Base-by-base conservation (phyloP, 2,329 filamentous ascomycete species). In the Didymellaceae sp. region DNA sequence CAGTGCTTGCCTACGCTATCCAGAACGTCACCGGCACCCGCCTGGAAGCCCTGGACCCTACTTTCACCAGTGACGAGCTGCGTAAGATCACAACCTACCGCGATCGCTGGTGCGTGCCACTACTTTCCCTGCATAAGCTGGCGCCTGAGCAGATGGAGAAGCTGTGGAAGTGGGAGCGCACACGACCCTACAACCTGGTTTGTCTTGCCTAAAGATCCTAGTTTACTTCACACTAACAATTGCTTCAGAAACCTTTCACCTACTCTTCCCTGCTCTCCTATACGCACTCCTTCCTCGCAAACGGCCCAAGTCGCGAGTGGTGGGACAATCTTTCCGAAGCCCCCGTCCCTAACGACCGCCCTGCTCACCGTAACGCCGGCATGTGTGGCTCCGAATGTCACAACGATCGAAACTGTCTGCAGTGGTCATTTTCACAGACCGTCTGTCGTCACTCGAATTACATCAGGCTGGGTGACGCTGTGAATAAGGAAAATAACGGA, bases 91-190 rank as follows among this genome's bases (percentile, higher is more conserved):
- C 69, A 14, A 76, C 72, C 30, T 70, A 68, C 21, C 52, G 63
- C 7, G 70, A 68, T 24, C 62, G 75, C 21, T 79, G 77, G 76
- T 79, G 77, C 49, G 58, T 70, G 10, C 74, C 76, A 7, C 68
- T 75, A 21, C 59, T 79, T 6, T 74, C 72, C 6, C 63, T 74
- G 43, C 74, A 76, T 47, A 65, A 70, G 38, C 55, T 74, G 17
- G 66, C 63, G 20, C 71, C 77, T 0, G 70, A 75, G 20, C 79
- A 82, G 45, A 80, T 83, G 77, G 65, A 71, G 8, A 69, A 72
- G 0, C 63, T 83, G 31, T 81, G 79, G 74, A 72, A 75, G 47
- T 84, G 77, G 72, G 73, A 75, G 56, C 67, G 73, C 48, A 70
- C 65, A 45, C 59, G 73, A 22, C 68, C 67, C 18, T 68, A 68